Percentiles rank a stretch among this genome's conserved stretches.
These are phyloP conservation scores for Tricholoma bakamatsutake DNA, from an alignment of 768 basidiomycete genomes.

Conservation along the genomic window DNA sequence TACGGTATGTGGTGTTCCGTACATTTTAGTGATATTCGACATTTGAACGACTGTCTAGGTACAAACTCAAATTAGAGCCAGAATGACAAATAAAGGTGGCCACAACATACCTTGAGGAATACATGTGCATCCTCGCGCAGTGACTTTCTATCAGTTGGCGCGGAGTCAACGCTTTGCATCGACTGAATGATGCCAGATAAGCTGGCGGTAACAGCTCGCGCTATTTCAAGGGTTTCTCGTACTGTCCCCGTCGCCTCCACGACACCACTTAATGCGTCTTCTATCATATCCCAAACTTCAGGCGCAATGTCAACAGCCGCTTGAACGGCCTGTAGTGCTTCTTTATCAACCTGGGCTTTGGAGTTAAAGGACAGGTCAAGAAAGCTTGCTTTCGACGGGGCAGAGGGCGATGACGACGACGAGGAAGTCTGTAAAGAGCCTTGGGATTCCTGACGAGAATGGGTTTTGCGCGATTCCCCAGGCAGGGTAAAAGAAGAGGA, in stretches of 20 bases:
- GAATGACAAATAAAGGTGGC: neutral
- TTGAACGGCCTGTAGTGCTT: conserved; percentile 74
- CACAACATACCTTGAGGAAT: conserved; percentile 69
- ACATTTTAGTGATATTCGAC: conserved; percentile 64
- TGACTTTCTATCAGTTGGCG: conserved; percentile 45
- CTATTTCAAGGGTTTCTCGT: conserved; percentile 50
- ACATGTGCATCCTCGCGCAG: conserved; percentile 73
- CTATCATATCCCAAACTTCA: conserved; percentile 76
- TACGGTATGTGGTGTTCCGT: conserved; percentile 52
- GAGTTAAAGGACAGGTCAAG: conserved; percentile 49
- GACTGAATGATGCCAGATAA: conserved; percentile 53
- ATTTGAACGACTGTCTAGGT: conserved; percentile 68
- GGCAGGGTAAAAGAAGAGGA: conserved; percentile 6
- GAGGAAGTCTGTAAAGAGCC: conserved; percentile 29
- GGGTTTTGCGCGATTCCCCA: conserved; percentile 16
- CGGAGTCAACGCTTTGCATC: conserved; percentile 51
- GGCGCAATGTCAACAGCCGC: conserved; percentile 76
- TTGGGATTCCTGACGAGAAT: conserved; percentile 37
- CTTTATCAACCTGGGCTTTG: conserved; percentile 66
- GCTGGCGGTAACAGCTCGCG: conserved; percentile 58
- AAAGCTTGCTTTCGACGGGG: conserved; percentile 30
- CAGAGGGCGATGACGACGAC: conserved; percentile 31
- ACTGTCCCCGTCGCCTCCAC: conserved; percentile 37
- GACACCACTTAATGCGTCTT: conserved; percentile 54
- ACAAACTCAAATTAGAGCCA: conserved; percentile 2